These are phyloP conservation scores for Camelina sativa DNA, from an alignment of 345 rosid genomes.

Conservation along the genomic window DNA sequence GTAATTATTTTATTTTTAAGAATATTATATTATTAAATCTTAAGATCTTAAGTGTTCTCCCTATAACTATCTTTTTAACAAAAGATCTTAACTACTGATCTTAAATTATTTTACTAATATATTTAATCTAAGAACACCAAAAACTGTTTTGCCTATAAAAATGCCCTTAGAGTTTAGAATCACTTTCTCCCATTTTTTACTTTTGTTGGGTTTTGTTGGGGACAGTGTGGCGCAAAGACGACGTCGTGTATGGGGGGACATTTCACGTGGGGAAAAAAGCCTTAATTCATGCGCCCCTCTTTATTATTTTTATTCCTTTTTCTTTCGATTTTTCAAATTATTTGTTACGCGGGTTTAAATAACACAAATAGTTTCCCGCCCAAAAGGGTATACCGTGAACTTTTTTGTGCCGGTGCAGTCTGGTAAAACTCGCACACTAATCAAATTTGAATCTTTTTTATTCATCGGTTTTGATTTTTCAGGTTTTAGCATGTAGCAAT, in stretches of 20 bases:
- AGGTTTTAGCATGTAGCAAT: too few species aligned
- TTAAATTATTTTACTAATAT: too few species aligned
- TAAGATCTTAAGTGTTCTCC: too few species aligned
- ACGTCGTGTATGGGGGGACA: conserved; percentile 32
- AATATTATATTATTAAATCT: too few species aligned
- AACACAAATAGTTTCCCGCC: conserved; percentile 27
- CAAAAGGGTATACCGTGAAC: background rate
- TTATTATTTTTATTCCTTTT: background rate
- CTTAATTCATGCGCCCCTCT: conserved; percentile 25
- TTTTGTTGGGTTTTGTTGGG: conserved; percentile 17
- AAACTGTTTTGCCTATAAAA: too few species aligned
- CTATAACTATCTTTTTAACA: too few species aligned
- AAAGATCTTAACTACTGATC: too few species aligned
- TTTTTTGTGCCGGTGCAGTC: background rate
- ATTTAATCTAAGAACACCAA: too few species aligned
- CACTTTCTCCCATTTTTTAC: background rate
- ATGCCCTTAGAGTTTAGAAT: background rate
- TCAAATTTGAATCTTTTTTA: background rate
- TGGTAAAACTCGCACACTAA: background rate
- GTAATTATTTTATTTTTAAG: too few species aligned
- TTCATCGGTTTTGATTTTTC: background rate
- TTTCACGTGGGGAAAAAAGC: conserved; percentile 41
- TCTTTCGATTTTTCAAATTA: background rate
- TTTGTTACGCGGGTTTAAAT: conserved; percentile 21
- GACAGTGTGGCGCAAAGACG: conserved; percentile 34